Evolutionary conservation across 805 yeast genomes (phyloP).

Genomic region (Barnettozyma vustinii): DNA sequence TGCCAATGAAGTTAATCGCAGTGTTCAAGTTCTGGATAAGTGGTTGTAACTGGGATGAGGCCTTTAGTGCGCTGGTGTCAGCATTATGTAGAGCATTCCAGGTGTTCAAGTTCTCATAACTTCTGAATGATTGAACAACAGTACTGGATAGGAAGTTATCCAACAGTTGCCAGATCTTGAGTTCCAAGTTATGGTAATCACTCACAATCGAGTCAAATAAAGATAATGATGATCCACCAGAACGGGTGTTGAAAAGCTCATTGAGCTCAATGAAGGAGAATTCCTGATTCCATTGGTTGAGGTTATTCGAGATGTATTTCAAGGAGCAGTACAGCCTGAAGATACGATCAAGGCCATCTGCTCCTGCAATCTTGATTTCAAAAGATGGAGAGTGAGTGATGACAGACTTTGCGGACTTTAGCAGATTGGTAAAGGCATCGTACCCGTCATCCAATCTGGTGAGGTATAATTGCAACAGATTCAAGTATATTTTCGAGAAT

Average conservation of each 20-base stretch:
- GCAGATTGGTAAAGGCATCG: slow-evolving; percentile 23
- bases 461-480: slow-evolving; percentile 35
- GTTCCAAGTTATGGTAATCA: slow-evolving; percentile 25
- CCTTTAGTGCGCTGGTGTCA: slow-evolving; percentile 4
- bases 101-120: slow-evolving; percentile 28
- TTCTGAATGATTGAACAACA: slow-evolving; percentile 26
- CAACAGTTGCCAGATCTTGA: slow-evolving; percentile 27
- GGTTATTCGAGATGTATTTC: slow-evolving; percentile 17
- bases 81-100: slow-evolving; percentile 23
- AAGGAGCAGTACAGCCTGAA: slow-evolving; percentile 24
- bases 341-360: slow-evolving; percentile 24
- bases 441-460: slow-evolving; percentile 27
- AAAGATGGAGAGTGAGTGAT: slow-evolving; percentile 2
- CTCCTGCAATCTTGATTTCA: slow-evolving; percentile 21
- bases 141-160: slow-evolving; percentile 27
- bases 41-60: slow-evolving; percentile 25
- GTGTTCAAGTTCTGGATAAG: slow-evolving; percentile 24
- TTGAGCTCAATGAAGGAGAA: slow-evolving; percentile 24
- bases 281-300: slow-evolving; percentile 24
- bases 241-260: slow-evolving; percentile 16
- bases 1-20: slow-evolving; percentile 16
- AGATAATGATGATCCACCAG: slow-evolving; percentile 15
- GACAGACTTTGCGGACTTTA: slow-evolving; percentile 14
- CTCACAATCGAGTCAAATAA: slow-evolving; percentile 28
- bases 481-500: slow-evolving; percentile 40